A percentile compares a stretch with the other conserved stretches of the same genome.
Conservation (phyloP, 2,329 filamentous ascomycete genomes). For the Claviceps humidiphila region DNA sequence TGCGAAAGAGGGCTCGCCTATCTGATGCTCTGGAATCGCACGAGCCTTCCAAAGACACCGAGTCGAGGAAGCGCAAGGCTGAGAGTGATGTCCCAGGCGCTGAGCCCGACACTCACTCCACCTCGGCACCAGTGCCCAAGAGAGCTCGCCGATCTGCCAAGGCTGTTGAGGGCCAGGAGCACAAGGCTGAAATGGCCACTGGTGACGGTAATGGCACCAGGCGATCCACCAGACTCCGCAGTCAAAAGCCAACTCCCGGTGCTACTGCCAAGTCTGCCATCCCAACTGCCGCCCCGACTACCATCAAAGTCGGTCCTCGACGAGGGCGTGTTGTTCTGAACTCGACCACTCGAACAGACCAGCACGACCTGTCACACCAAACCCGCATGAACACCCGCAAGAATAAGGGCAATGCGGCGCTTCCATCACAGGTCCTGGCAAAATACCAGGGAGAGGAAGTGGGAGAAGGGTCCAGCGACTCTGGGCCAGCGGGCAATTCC, state of each 20-base stretch:
- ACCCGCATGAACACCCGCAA: slow-evolving; percentile 22
- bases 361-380: slow-evolving; percentile 20
- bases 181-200: slow-evolving; percentile 9
- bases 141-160: slow-evolving; percentile 10
- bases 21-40: background rate
- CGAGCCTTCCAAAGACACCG: too few relatives aligned
- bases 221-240: slow-evolving; percentile 21
- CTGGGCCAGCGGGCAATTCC: slow-evolving; percentile 1
- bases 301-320: slow-evolving; percentile 19
- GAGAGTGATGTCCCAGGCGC: slow-evolving; percentile 5
- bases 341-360: slow-evolving; percentile 13
- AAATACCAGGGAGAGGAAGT: slow-evolving; percentile 14
- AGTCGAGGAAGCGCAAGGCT: too few relatives aligned
- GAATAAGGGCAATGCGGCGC: slow-evolving; percentile 23
- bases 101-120: slow-evolving; percentile 12
- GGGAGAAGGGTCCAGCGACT: background rate
- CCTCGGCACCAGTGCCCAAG: slow-evolving; percentile 12
- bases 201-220: slow-evolving; percentile 10
- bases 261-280: slow-evolving; percentile 18
- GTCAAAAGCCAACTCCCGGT: slow-evolving; percentile 7
- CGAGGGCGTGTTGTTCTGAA: slow-evolving; percentile 12
- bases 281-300: slow-evolving; percentile 22
- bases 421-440: slow-evolving; percentile 21
- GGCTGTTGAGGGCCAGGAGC: slow-evolving; percentile 3
- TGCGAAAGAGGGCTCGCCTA: slow-evolving; percentile 14